A percentile compares a stretch with the other conserved stretches of the same genome.
These are phyloP conservation scores for Suillus hirtellus DNA, from an alignment of 768 basidiomycete genomes.

Conservation along the genomic window DNA sequence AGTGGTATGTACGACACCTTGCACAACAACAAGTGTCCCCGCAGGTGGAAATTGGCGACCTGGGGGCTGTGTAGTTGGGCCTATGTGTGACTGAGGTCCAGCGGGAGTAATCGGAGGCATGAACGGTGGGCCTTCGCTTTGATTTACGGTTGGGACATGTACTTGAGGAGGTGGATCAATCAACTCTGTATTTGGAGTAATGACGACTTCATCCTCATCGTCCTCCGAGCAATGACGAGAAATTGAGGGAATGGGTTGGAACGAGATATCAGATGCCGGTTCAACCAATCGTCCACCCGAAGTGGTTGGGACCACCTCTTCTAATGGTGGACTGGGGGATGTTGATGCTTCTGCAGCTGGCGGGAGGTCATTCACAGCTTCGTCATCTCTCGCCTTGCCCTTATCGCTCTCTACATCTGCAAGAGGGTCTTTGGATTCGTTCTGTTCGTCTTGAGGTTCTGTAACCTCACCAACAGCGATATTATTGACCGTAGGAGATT, in stretches of 20 bases:
- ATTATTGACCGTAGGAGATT: conserved; percentile 23
- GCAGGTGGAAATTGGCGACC: conserved; percentile 66
- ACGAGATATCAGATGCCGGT: conserved; percentile 5
- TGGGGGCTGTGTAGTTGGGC: conserved; percentile 21
- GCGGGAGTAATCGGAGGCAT: conserved; percentile 13
- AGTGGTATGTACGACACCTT: conserved; percentile 80
- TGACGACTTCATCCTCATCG: conserved; percentile 23
- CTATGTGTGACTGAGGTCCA: conserved; percentile 20
- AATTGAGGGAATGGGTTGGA: not conserved
- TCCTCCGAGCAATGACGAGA: conserved; percentile 9
- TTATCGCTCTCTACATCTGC: conserved; percentile 28
- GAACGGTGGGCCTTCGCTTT: conserved; percentile 15
- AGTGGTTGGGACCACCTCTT: conserved; percentile 8
- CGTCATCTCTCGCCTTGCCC: conserved; percentile 33
- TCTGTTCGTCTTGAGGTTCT: conserved; percentile 29
- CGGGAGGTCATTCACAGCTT: conserved; percentile 3
- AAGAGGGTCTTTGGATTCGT: conserved; percentile 28
- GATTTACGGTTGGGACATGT: conserved; percentile 16
- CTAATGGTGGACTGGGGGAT: conserved; percentile 5
- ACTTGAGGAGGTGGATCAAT: conserved; percentile 7
- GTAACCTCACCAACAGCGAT: conserved; percentile 16
- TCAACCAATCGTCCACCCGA: conserved; percentile 19
- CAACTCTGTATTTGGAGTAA: conserved; percentile 20
- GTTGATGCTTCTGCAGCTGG: not conserved
- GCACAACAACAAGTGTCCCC: conserved; percentile 79